Evolutionary conservation across 2,329 filamentous ascomycete species (phyloP).

Genomic region (Colletotrichum kahawae): DNA sequence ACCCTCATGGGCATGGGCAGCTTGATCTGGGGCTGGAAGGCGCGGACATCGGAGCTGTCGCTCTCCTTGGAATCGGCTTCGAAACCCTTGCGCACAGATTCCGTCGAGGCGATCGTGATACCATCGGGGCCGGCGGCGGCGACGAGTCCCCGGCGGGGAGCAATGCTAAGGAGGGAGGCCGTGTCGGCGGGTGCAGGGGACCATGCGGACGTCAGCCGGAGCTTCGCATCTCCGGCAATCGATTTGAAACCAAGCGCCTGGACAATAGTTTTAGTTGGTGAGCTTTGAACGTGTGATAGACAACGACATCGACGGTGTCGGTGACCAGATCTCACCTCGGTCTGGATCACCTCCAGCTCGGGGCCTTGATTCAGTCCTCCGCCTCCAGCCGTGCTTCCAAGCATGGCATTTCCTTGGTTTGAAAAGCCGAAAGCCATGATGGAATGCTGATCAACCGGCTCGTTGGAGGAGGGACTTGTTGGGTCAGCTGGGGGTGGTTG

Average conservation of each 20-base stretch:
- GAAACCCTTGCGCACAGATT: slow-evolving; percentile 79
- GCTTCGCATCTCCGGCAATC: slow-evolving; percentile 79
- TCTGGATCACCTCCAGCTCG: slow-evolving; percentile 79
- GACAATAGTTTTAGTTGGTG: slow-evolving; percentile 24
- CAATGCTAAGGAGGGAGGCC: slow-evolving; percentile 83
- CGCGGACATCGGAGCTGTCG: slow-evolving; percentile 68
- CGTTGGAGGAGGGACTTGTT: slow-evolving; percentile 23
- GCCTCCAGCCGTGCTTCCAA: slow-evolving; percentile 42
- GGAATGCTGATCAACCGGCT: slow-evolving; percentile 40
- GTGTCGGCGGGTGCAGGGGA: slow-evolving; percentile 75
- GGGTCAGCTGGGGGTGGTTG: slow-evolving; percentile 29
- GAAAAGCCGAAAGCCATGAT: slow-evolving; percentile 69
- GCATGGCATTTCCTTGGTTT: slow-evolving; percentile 49
- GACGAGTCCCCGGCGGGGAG: slow-evolving; percentile 78
- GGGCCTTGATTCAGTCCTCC: slow-evolving; percentile 55
- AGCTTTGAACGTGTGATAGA: neutral
- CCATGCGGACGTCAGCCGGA: slow-evolving; percentile 84
- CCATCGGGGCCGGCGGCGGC: slow-evolving; percentile 86
- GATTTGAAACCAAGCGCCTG: slow-evolving; percentile 81
- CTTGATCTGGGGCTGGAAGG: slow-evolving; percentile 75
- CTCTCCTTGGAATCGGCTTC: slow-evolving; percentile 56
- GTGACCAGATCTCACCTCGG: slow-evolving; percentile 65
- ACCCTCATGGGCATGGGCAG: slow-evolving; percentile 77
- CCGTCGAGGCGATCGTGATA: slow-evolving; percentile 77
- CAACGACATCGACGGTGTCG: slow-evolving; percentile 21